These are phyloP conservation scores for Penicillium sp. DNA, from an alignment of 2,329 filamentous ascomycete genomes.

Conservation along the genomic window DNA sequence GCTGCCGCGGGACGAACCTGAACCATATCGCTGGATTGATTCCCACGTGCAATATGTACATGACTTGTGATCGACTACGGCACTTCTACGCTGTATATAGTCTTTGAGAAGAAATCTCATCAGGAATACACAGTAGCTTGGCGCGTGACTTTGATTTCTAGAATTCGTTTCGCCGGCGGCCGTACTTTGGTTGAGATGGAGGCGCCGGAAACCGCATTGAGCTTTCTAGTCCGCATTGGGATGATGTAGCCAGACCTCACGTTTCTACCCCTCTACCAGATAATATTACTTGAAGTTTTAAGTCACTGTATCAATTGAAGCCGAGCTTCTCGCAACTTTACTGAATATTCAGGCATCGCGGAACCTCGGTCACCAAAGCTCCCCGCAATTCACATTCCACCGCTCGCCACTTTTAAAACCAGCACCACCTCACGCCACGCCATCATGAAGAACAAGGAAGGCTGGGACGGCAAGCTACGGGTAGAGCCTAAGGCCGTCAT, in stretches of 20 bases:
- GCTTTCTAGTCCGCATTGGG: constrained; percentile 13
- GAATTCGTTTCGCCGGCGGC: background rate
- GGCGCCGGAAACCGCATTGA: constrained; percentile 7
- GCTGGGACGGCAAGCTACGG: constrained; percentile 49
- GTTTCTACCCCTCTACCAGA: background rate
- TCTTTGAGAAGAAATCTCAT: constrained; percentile 22
- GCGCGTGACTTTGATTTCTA: background rate
- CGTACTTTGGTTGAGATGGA: background rate
- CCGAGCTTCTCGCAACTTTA: background rate
- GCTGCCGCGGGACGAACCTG: constrained; percentile 5
- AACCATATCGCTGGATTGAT: constrained; percentile 18
- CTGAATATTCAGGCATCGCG: background rate
- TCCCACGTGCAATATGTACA: constrained; percentile 29
- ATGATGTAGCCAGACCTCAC: constrained; percentile 14
- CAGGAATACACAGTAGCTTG: constrained; percentile 20
- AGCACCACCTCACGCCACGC: constrained; percentile 2
- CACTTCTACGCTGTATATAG: constrained; percentile 33
- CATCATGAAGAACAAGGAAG: constrained; percentile 43
- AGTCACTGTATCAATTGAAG: background rate
- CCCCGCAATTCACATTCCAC: constrained; percentile 26
- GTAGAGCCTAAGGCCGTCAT: constrained; percentile 68
- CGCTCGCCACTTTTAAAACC: constrained; percentile 12
- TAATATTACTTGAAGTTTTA: background rate
- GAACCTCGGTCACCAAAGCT: constrained; percentile 14
- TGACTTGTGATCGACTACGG: constrained; percentile 25